Percentiles rank a stretch among this genome's conserved stretches.
phyloP scores from a whole-genome alignment of 345 rosid species.

The Dipteronia sinensis region DNA sequence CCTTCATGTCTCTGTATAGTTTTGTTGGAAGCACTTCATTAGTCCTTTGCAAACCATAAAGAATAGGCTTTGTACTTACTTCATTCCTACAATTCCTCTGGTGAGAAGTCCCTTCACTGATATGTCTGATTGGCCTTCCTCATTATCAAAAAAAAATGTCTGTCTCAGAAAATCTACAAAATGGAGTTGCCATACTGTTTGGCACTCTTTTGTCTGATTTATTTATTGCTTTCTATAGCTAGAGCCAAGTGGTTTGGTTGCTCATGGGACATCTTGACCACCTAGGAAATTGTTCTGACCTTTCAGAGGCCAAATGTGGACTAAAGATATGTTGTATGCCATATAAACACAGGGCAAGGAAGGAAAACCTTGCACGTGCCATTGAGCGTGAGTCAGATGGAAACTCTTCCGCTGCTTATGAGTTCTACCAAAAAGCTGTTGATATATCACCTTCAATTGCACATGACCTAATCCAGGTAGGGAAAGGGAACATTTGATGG shows the following conservation, averaged over 20 bases:
- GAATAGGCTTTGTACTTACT: neutral
- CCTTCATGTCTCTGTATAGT: neutral
- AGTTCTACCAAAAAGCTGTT: slow-evolving; percentile 91
- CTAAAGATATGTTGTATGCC: slow-evolving; percentile 1
- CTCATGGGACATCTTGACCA: neutral
- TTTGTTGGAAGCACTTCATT: neutral
- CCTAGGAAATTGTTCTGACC: slow-evolving; percentile 2
- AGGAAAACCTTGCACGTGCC: slow-evolving; percentile 87
- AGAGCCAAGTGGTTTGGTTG: neutral
- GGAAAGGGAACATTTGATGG: slow-evolving; percentile 8
- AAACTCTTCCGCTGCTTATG: slow-evolving; percentile 81
- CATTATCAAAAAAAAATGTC: neutral
- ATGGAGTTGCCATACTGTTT: neutral
- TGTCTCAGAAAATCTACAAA: neutral
- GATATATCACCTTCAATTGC: slow-evolving; percentile 96
- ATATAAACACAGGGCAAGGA: slow-evolving; percentile 58
- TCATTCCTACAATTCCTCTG: neutral
- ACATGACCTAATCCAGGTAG: slow-evolving; percentile 78
- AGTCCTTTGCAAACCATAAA: neutral
- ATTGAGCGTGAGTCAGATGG: slow-evolving; percentile 81
- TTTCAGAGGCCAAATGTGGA: neutral
- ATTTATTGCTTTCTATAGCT: slow-evolving; percentile 3
- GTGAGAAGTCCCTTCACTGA: neutral
- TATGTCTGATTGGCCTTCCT: neutral
- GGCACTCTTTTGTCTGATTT: slow-evolving; percentile 5